Evolutionary conservation across 2,329 filamentous ascomycete genomes (phyloP).

Genomic region (Hypoxylon sp.): DNA sequence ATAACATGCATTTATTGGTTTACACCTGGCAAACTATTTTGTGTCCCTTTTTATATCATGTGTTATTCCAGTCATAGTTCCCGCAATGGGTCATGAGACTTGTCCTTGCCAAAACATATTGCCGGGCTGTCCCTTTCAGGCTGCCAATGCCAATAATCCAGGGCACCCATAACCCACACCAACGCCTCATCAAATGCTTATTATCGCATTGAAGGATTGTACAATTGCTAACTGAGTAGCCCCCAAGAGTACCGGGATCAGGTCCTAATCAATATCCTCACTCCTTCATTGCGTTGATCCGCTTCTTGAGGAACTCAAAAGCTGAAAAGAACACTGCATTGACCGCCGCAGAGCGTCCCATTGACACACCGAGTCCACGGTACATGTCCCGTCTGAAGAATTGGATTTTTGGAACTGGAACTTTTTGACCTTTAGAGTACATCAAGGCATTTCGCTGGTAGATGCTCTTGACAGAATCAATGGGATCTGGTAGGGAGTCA

Average conservation of each 20-base stretch:
- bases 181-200: conserved; percentile 48
- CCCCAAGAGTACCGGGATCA: conserved; percentile 14
- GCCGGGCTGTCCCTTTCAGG: conserved; percentile 32
- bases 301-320: conserved; percentile 86
- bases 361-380: conserved; percentile 84
- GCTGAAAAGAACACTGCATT: conserved; percentile 93
- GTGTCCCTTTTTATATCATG: conserved; percentile 25
- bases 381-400: conserved; percentile 86
- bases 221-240: conserved; percentile 36
- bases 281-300: conserved; percentile 70
- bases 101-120: conserved; percentile 35
- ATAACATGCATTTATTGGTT: conserved; percentile 50
- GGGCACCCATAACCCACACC: conserved; percentile 28
- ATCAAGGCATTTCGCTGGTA: conserved; percentile 87
- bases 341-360: conserved; percentile 84
- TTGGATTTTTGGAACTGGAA: conserved; percentile 79
- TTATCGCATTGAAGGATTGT: conserved; percentile 43
- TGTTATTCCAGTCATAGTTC: conserved; percentile 34
- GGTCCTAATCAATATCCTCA: conserved; percentile 43
- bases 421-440: conserved; percentile 74
- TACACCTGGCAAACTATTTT: conserved; percentile 36
- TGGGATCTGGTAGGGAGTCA: conserved; percentile 66
- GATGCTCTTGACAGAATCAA: conserved; percentile 87
- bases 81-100: conserved; percentile 30
- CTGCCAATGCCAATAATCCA: conserved; percentile 37